These are phyloP conservation scores for Phytophthora idaei DNA, from an alignment of 352 stramenopile species.

Conservation along the genomic window DNA sequence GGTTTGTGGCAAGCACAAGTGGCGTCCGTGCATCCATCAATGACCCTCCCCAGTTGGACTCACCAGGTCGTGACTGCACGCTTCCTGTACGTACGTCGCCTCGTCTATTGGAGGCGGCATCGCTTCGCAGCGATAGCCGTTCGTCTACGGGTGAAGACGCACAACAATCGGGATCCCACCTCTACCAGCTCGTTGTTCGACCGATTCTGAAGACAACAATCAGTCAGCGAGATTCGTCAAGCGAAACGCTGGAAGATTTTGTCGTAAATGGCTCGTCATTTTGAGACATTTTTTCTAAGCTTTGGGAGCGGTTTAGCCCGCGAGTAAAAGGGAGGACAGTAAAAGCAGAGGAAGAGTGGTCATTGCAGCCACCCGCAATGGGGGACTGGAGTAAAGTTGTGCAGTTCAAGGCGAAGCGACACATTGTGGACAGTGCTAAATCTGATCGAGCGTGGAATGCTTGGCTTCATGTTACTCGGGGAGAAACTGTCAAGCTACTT, in stretches of 20 bases:
- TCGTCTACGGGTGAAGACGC: not conserved
- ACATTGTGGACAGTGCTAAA: not conserved
- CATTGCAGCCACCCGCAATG: not conserved
- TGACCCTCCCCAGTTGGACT: too few species aligned
- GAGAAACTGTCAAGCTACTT: not conserved
- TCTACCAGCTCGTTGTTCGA: too few species aligned
- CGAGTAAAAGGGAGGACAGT: not conserved
- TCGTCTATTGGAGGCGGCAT: too few species aligned
- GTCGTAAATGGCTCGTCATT: not conserved
- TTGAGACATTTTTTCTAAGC: not conserved
- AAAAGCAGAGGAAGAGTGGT: not conserved
- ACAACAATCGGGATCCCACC: too few species aligned
- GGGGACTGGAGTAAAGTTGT: not conserved
- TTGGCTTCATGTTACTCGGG: not conserved
- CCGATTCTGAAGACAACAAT: too few species aligned
- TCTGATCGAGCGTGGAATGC: not conserved
- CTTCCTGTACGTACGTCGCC: too few species aligned
- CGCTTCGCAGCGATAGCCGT: not conserved
- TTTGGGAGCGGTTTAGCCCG: not conserved
- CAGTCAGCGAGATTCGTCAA: not conserved
- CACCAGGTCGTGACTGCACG: too few species aligned
- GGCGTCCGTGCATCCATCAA: too few species aligned
- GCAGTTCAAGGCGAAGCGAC: not conserved
- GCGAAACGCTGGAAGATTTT: conserved; percentile 4
- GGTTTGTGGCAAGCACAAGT: not conserved